Conservation (phyloP, 345 rosid species). For the Aquilaria yunnanensis region DNA sequence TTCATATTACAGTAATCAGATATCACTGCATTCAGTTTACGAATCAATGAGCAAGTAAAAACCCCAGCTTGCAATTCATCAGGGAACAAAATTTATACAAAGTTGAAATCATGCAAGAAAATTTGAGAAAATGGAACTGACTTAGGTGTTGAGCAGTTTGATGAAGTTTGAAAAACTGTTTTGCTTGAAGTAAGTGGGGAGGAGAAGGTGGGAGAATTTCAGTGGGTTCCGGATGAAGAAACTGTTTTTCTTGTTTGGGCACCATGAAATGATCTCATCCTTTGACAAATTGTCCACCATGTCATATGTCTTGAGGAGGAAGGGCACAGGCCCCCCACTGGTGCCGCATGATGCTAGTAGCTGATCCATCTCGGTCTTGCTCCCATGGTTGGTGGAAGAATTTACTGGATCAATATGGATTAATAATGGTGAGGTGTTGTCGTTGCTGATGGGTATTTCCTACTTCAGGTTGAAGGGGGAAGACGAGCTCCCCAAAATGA, state of each 20-base stretch:
- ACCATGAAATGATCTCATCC: constrained; percentile 76
- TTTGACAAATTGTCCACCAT: constrained; percentile 71
- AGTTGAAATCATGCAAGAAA: not conserved
- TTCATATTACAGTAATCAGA: no score
- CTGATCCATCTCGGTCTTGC: not conserved
- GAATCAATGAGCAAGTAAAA: no score
- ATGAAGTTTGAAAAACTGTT: constrained; percentile 81
- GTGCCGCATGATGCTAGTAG: constrained; percentile 16
- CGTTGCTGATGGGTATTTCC: no score
- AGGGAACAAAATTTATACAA: not conserved
- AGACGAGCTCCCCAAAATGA: no score
- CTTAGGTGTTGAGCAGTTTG: constrained; percentile 63
- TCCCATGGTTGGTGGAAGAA: not conserved
- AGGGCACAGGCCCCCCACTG: constrained; percentile 73
- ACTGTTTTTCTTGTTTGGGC: constrained; percentile 42
- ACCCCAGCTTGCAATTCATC: no score
- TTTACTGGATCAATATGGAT: not conserved
- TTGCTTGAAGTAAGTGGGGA: constrained; percentile 83
- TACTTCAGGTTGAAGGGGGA: no score
- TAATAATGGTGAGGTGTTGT: no score
- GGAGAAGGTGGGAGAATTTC: constrained; percentile 62
- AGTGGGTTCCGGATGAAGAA: constrained; percentile 86
- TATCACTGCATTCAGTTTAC: no score
- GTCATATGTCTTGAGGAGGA: constrained; percentile 72
- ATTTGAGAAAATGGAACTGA: constrained; percentile 17